phyloP scores from a whole-genome alignment of 805 yeast species.

The Dipodascopsis tothii region DNA sequence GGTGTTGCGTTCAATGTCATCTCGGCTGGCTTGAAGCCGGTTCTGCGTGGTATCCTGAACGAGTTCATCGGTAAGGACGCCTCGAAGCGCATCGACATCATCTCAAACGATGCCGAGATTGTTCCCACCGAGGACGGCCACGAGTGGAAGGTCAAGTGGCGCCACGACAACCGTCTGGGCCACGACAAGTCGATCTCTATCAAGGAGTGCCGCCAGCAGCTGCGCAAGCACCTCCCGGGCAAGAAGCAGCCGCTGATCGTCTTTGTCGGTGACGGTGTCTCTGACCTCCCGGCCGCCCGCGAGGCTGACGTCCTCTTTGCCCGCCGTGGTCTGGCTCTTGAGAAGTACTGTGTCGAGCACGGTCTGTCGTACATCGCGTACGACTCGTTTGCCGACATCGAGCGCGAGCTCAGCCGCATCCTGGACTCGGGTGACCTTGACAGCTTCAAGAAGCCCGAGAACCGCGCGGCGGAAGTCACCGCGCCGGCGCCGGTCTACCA shows the following conservation, averaged over 20 bases:
- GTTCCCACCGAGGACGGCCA: slow-evolving; percentile 33
- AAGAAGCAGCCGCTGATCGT: slow-evolving; percentile 37
- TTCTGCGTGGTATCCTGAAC: slow-evolving; percentile 37
- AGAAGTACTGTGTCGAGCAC: slow-evolving; percentile 37
- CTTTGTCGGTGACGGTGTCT: slow-evolving; percentile 53
- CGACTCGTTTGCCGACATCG: slow-evolving; percentile 37
- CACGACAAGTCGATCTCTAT: slow-evolving; percentile 40
- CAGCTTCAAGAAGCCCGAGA: slow-evolving; percentile 18
- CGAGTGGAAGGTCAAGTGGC: slow-evolving; percentile 37
- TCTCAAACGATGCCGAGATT: slow-evolving; percentile 37
- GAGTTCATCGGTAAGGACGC: slow-evolving; percentile 35
- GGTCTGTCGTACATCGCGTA: slow-evolving; percentile 38
- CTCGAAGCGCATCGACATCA: slow-evolving; percentile 34
- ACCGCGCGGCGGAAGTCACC: too few relatives aligned
- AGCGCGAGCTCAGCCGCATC: slow-evolving; percentile 28
- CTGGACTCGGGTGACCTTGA: slow-evolving; percentile 21
- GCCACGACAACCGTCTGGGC: slow-evolving; percentile 39
- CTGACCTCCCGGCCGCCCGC: slow-evolving; percentile 40
- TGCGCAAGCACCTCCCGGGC: slow-evolving; percentile 22
- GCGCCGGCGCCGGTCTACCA: too few relatives aligned
- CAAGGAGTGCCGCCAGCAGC: slow-evolving; percentile 31
- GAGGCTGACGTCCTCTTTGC: slow-evolving; percentile 41
- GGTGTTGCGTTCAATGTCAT: slow-evolving; percentile 38
- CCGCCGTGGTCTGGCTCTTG: slow-evolving; percentile 36
- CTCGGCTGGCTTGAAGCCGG: slow-evolving; percentile 39